Base-by-base conservation (phyloP, 495 filamentous ascomycete genomes). In the Acidomyces sp. region DNA sequence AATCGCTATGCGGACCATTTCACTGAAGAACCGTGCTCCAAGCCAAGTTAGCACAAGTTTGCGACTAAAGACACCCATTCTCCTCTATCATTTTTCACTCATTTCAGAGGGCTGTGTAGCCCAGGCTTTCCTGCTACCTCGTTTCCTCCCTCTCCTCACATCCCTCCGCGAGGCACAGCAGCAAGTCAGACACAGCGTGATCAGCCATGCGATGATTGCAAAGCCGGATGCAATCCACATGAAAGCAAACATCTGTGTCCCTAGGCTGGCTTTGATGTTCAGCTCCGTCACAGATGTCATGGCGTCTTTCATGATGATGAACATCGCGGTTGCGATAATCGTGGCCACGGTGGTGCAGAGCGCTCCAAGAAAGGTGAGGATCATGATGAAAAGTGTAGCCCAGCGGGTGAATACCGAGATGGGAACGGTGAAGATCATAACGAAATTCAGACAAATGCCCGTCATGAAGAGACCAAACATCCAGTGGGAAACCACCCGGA, bases 391-490 rank as follows among this genome's bases (percentile, higher is more conserved):
- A 35, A 78, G 62, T 5, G 64, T 65, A 21, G 60, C 53, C 38
- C 71, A 73, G 29, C 73, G 70, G 18, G 60, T 67, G 48, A 60
- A 76, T 43, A 75, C 60, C 20, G 64, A 71, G 5, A 70, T 48
- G 0, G 68, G 65, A n/a, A 71, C 66, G 29, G 82, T 49, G 56
- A 82, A 70, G 52, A 86, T 72, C 46, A 80, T 63, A 37, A 88
- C 51, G 37, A 80, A 76, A 49, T 69, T 72, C 37, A 92, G 63
- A 37, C 80, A 65, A 28, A 74, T 61, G 6, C 74, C 75, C 1
- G 75, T 67, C 5, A 95, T 54, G 65, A 90, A 93, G 58, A 88
- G 76, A 38, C 71, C 85, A 56, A 92, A 94, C 85, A 95, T 93
- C 68, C 80, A 75, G 49, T 87, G 74, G 3, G 76, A 85, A n/a